These are phyloP conservation scores for Spizellomyces sp. DNA, from an alignment of 192 early-diverging fungal species.

Conservation along the genomic window DNA sequence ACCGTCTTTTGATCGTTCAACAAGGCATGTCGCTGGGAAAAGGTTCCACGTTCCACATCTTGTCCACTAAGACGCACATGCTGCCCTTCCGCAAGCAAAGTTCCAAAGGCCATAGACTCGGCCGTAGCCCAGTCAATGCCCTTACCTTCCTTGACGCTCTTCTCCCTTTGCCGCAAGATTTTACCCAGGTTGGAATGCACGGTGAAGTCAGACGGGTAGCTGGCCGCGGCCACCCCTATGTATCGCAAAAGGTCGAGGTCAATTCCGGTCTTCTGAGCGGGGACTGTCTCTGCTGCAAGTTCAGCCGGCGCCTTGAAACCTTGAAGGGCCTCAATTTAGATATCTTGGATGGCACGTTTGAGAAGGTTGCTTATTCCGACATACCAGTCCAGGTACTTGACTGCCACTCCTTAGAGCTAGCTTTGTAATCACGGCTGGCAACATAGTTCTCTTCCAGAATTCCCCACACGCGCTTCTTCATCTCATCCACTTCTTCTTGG, in stretches of 20 bases:
- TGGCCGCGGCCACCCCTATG: slow-evolving; percentile 81
- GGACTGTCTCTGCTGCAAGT: slow-evolving; percentile 71
- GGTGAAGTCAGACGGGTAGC: slow-evolving; percentile 81
- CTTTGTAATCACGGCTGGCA: slow-evolving; percentile 87
- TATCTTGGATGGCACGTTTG: background rate
- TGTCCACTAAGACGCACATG: slow-evolving; percentile 92
- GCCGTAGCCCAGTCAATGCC: slow-evolving; percentile 97
- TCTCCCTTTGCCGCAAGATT: slow-evolving; percentile 83
- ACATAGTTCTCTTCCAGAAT: slow-evolving; percentile 92
- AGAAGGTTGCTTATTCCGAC: slow-evolving; percentile 21
- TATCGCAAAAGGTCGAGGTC: slow-evolving; percentile 72
- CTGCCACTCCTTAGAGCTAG: slow-evolving; percentile 90
- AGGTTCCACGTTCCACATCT: slow-evolving; percentile 98
- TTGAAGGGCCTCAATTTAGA: slow-evolving; percentile 14
- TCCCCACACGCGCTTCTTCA: slow-evolving; percentile 89
- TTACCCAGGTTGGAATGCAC: slow-evolving; percentile 83
- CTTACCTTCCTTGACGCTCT: slow-evolving; percentile 73
- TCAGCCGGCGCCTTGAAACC: slow-evolving; percentile 80
- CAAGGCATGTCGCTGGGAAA: slow-evolving; percentile 97
- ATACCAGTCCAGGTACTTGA: slow-evolving; percentile 85
- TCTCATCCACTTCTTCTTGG: slow-evolving; percentile 77
- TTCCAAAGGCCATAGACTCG: slow-evolving; percentile 91
- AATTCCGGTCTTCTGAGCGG: slow-evolving; percentile 71
- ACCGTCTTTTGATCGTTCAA: slow-evolving; percentile 88
- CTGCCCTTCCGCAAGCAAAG: slow-evolving; percentile 87